phyloP scores from a whole-genome alignment of 768 basidiomycete genomes.

The Phlebiopsis flavidoalba region DNA sequence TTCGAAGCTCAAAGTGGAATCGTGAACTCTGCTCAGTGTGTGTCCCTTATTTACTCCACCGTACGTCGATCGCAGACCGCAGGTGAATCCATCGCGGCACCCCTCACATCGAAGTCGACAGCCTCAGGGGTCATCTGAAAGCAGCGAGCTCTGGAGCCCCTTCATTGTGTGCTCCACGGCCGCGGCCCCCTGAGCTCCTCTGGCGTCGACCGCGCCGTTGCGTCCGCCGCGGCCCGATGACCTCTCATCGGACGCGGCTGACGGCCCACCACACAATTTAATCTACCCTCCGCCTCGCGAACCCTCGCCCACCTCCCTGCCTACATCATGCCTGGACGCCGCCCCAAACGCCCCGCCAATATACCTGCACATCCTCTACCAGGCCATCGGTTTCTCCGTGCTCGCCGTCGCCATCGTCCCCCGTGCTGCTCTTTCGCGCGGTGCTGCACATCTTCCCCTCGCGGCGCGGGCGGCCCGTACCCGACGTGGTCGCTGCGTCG shows the following conservation, averaged over 20 bases:
- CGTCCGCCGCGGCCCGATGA: background rate
- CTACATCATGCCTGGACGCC: background rate
- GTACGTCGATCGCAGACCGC: background rate
- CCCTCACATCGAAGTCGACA: too few relatives aligned
- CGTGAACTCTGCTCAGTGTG: background rate
- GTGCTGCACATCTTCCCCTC: background rate
- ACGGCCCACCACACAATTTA: background rate
- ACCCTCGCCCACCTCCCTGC: background rate
- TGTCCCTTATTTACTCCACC: background rate
- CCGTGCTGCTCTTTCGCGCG: background rate
- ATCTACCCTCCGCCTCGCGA: background rate
- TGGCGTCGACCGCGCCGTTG: background rate
- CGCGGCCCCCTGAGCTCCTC: background rate
- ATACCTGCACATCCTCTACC: conserved; percentile 1
- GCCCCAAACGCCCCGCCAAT: conserved; percentile 7
- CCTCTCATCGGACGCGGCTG: background rate
- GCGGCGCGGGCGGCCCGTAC: conserved; percentile 2
- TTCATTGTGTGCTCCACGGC: background rate
- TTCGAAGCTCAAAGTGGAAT: too few relatives aligned
- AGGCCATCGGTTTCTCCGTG: background rate
- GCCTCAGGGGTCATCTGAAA: too few relatives aligned
- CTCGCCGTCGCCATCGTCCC: conserved; percentile 1
- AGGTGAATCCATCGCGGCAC: background rate
- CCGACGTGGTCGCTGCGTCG: conserved; percentile 8
- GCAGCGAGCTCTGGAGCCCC: too few relatives aligned